Percentiles rank a stretch among this genome's conserved stretches.
Conservation (phyloP, 1,284 basidiomycete genomes). For the Paramarasmius palmivorus region DNA sequence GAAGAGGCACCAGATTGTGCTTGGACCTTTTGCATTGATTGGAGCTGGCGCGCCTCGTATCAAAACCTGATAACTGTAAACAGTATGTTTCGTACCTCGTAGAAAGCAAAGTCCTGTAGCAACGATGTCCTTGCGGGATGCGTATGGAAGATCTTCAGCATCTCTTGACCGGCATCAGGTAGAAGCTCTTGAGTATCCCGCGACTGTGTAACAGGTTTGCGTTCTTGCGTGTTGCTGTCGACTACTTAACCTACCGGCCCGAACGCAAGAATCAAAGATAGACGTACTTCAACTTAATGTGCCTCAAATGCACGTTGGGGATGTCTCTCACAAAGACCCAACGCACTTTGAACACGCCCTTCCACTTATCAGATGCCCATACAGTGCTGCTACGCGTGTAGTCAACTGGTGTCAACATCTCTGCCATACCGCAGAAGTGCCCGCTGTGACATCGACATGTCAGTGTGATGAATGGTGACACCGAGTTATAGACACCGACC, state of each 20-base stretch:
- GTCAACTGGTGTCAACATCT: constrained; percentile 91
- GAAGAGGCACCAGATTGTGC: constrained; percentile 43
- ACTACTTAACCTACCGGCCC: constrained; percentile 20
- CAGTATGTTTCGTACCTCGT: constrained; percentile 62
- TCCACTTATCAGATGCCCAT: constrained; percentile 99
- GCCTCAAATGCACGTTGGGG: constrained; percentile 81
- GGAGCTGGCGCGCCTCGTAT: constrained; percentile 48
- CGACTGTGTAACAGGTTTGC: constrained; percentile 95
- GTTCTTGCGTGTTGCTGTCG: constrained; percentile 88
- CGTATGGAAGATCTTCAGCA: constrained; percentile 90
- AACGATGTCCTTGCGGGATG: constrained; percentile 90
- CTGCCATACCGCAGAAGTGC: constrained; percentile 96
- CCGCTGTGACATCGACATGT: constrained; percentile 67
- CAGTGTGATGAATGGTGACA: constrained; percentile 13
- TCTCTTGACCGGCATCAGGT: constrained; percentile 92
- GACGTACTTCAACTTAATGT: constrained; percentile 79
- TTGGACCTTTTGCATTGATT: constrained; percentile 77
- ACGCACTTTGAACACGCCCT: constrained; percentile 92
- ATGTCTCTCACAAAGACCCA: constrained; percentile 97
- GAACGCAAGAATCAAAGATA: constrained; percentile 3
- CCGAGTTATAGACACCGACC: constrained; percentile 35
- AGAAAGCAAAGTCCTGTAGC: constrained; percentile 92
- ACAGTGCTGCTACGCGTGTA: constrained; percentile 88
- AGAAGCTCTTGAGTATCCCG: constrained; percentile 91
- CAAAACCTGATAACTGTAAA: background rate